Evolutionary conservation across 768 basidiomycete genomes (phyloP), one percentile per base, ranked within the genome.

Genomic region (Hortiboletus flavorubellus): DNA sequence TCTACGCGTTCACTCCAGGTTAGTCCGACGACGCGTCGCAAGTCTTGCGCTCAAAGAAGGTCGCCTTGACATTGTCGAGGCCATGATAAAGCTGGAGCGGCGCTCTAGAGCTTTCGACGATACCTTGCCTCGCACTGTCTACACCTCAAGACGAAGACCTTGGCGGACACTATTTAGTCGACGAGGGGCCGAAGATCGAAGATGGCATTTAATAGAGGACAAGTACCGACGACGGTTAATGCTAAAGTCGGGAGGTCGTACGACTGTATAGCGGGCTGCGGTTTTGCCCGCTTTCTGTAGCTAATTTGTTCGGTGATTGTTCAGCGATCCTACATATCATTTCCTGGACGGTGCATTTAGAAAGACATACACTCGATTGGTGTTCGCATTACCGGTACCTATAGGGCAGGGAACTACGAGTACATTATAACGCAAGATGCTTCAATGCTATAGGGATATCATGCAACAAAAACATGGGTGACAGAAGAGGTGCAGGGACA

Each of bases 41-140:
- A 70, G 68, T 40, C 73, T 87, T 45, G 87, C 86, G 31, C 63
- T 86, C 51, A 87, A 85, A 67, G 82, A 90, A 72, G 81, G 85
- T 15, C 78, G 84, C 43, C 68, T 74, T 57, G 82, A 83, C 62
- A 78, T 87, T 54, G 70, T 66, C 38, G 58, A 49, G 21, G 51
- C 58, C 30, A 70, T 73, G 56, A 46, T 67, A 26, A 59, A 42
- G 55, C 48, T 54, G 44, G 62, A 68, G 39, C 15, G 46, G 35
- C 51, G 64, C 18, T 33, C 51, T 40, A 59, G 54, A 44, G 49
- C 49, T 35, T 33, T 41, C 12, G 41, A 55, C 26, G 49, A 55
- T 38, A 5, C 51, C 16, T 49, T 42, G 12, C 50, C 59, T 33
- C 63, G 59, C 42, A 44, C 49, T 6, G 33, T 59, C 35, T 44